phyloP scores from a whole-genome alignment of 169 alveolate species.

The Plasmodium coatneyi region DNA sequence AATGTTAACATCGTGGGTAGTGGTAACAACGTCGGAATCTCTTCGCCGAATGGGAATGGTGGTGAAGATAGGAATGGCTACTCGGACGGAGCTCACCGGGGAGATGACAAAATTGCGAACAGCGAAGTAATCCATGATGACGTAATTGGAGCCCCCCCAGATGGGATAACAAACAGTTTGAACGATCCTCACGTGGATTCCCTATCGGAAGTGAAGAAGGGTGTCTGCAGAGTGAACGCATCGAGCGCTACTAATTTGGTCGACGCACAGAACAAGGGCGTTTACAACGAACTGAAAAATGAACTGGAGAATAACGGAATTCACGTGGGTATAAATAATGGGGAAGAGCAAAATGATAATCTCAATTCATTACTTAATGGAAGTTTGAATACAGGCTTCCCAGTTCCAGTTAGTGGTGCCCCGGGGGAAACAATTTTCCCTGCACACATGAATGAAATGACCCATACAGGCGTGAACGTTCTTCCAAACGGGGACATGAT shows the following conservation, averaged over 20 bases:
- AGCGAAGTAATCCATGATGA: background rate
- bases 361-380: background rate
- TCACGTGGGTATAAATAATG: background rate
- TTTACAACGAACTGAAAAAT: background rate
- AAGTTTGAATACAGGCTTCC: background rate
- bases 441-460: background rate
- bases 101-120: background rate
- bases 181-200: background rate
- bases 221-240: background rate
- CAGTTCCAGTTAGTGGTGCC: background rate
- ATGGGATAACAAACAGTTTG: background rate
- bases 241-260: background rate
- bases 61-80: background rate
- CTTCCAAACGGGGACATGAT: background rate
- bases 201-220: background rate
- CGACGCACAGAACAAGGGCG: background rate
- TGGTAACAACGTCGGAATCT: background rate
- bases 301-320: background rate
- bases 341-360: background rate
- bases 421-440: background rate
- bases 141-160: background rate
- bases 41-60: background rate
- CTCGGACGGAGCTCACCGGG: background rate
- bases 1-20: background rate
- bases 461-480: background rate